Base-by-base conservation (phyloP, 1,139 yeast species). In the Yarrowia galli region DNA sequence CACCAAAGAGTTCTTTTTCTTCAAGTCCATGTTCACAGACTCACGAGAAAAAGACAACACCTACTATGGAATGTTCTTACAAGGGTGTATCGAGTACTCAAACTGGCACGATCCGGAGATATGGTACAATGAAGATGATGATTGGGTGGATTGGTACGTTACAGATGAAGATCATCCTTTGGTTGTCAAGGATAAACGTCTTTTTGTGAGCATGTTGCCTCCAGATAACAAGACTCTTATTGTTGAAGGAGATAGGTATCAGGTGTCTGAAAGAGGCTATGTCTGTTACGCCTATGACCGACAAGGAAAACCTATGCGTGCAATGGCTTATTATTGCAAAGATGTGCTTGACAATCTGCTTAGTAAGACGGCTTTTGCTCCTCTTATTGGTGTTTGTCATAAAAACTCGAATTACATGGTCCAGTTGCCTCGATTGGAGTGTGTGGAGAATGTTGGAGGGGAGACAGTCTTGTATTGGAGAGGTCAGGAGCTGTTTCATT, bases 21-120 rank as follows among this genome's bases (percentile, higher is more conserved):
- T 46, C 51, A 46, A 25, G 20, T 16, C 32, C 51, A 46, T 46
- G 20, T 46, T 46, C 25, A 43, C 35, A n/a, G 22, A 45, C 25
- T 22, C 49, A 22, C 28, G n/a, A 3, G 28, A 45, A 13, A 46
- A 23, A 8, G 13, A 6, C 16, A 25, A 46, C 18, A n/a, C 32
- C 13, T 23, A 23, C 15, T 23, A 16, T 13, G 51, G 51, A 5
- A 18, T 46, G 51, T 46, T 46, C 16, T 35, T 46, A 18, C 35
- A 46, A 20, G 32, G 35, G 7, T 46, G 51, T n/a, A 6, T 16
- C 3, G 51, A 46, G 12, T 46, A 46, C 20, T 16, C 51, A 4
- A 46, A 46, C 16, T 5, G 1, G 2, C 32, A 46, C 13, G 51
- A 46, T 9, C 51, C 51, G 5, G 51, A 23, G 6, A 22, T 25